phyloP scores from a whole-genome alignment of 202 grass and related monocot species.

The Sporobolus alterniflorus region DNA sequence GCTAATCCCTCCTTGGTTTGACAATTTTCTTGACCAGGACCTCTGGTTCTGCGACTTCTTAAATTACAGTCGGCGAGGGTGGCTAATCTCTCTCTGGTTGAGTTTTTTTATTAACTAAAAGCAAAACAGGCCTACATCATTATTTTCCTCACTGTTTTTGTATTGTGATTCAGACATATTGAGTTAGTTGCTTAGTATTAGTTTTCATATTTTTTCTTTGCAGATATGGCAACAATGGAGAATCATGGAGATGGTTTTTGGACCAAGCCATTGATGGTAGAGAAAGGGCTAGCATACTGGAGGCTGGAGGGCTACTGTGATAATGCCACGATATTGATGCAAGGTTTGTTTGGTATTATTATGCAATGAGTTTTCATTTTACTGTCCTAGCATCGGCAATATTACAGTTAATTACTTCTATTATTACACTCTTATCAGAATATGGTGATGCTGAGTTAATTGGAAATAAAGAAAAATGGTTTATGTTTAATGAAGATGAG shows the following conservation, averaged over 20 bases:
- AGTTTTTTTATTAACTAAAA: neutral
- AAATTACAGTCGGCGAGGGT: too few species aligned
- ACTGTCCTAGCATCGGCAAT: neutral
- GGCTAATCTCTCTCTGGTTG: too few species aligned
- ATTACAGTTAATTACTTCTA: conserved; percentile 17
- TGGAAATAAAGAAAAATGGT: conserved; percentile 69
- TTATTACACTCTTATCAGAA: conserved; percentile 48
- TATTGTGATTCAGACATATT: neutral
- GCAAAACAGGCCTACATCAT: neutral
- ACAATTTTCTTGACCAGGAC: too few species aligned
- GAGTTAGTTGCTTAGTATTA: neutral
- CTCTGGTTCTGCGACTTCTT: too few species aligned
- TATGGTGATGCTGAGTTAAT: conserved; percentile 37
- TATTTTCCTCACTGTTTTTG: neutral
- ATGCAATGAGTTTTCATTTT: conserved; percentile 3
- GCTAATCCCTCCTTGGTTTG: too few species aligned
- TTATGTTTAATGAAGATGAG: conserved; percentile 62
- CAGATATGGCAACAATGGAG: conserved; percentile 35
- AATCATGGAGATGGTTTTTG: conserved; percentile 34
- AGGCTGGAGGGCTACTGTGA: conserved; percentile 52
- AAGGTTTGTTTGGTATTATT: conserved; percentile 51
- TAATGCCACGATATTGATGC: conserved; percentile 50
- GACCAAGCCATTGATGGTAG: conserved; percentile 53
- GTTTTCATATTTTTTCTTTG: conserved; percentile 28
- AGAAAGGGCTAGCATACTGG: conserved; percentile 64